Conservation (phyloP, 192 early-diverging fungal species). For the Allomyces macrogynus region DNA sequence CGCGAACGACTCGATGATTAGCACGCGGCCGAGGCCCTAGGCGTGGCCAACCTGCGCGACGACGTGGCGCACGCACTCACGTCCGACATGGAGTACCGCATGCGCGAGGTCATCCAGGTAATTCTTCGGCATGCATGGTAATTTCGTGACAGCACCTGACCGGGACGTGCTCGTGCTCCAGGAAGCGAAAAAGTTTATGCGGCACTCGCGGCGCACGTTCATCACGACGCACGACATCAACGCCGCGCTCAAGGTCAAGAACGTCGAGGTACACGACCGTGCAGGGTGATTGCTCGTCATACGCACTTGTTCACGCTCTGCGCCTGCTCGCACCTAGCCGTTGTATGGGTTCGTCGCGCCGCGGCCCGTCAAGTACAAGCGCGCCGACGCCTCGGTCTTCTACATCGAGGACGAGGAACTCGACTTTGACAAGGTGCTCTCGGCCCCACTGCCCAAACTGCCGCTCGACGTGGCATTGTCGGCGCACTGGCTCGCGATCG, state of each 20-base stretch:
- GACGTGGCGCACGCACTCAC: constrained; percentile 62
- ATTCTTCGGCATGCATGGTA: not conserved
- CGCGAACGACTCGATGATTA: constrained; percentile 3
- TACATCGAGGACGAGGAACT: constrained; percentile 87
- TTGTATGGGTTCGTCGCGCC: constrained; percentile 70
- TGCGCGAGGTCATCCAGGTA: constrained; percentile 77
- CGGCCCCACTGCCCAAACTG: constrained; percentile 67
- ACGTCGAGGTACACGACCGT: constrained; percentile 59
- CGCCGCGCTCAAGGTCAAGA: constrained; percentile 67
- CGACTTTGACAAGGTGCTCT: constrained; percentile 73
- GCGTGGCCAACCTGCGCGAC: constrained; percentile 65
- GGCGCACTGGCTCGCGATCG: constrained; percentile 96
- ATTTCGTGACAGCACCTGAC: too few species aligned
- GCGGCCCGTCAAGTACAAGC: constrained; percentile 48
- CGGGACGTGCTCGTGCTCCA: too few species aligned
- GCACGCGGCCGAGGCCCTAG: constrained; percentile 67
- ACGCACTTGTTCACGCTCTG: too few species aligned
- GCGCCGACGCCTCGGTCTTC: constrained; percentile 47
- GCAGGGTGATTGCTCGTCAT: too few species aligned
- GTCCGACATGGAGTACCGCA: constrained; percentile 84
- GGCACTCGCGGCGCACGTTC: constrained; percentile 67
- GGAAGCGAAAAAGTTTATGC: constrained; percentile 95
- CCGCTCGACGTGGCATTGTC: constrained; percentile 64
- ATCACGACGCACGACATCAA: constrained; percentile 73
- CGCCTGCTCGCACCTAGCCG: constrained; percentile 25